Percentiles rank a stretch among this genome's conserved stretches.
Evolutionary conservation across 1,139 yeast species (phyloP).

Genomic region (Diutina neorugosa): DNA sequence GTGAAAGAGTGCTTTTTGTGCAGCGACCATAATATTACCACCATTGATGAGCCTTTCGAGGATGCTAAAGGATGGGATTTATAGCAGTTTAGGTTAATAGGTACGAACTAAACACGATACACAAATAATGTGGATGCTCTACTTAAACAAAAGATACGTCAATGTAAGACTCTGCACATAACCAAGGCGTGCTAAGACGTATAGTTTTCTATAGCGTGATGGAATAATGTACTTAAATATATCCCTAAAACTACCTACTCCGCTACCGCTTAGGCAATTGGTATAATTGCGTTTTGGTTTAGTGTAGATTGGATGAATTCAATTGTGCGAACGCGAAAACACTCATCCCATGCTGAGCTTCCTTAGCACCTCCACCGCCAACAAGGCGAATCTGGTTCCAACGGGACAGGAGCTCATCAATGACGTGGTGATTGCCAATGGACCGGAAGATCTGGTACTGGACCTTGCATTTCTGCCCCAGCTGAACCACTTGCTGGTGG

Average conservation of each 20-base stretch:
- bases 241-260: too few species aligned
- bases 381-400: background rate
- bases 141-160: too few species aligned
- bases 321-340: background rate
- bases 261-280: too few species aligned
- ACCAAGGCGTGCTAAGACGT: too few species aligned
- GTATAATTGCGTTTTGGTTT: too few species aligned
- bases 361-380: too few species aligned
- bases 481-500: conserved; percentile 67
- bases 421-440: conserved; percentile 67
- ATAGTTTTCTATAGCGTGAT: too few species aligned
- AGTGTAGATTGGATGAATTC: too few species aligned
- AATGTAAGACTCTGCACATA: too few species aligned
- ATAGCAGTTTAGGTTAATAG: background rate
- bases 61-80: background rate
- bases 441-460: conserved; percentile 89
- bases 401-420: conserved; percentile 14
- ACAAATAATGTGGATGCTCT: too few species aligned
- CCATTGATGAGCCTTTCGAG: conserved; percentile 42
- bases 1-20: conserved; percentile 69
- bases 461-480: conserved; percentile 88
- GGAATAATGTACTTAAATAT: too few species aligned
- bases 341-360: background rate
- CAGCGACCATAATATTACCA: conserved; percentile 61
- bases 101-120: too few species aligned